Conservation (phyloP, 108 stramenopile species). For the Aurantiochytrium sp. region DNA sequence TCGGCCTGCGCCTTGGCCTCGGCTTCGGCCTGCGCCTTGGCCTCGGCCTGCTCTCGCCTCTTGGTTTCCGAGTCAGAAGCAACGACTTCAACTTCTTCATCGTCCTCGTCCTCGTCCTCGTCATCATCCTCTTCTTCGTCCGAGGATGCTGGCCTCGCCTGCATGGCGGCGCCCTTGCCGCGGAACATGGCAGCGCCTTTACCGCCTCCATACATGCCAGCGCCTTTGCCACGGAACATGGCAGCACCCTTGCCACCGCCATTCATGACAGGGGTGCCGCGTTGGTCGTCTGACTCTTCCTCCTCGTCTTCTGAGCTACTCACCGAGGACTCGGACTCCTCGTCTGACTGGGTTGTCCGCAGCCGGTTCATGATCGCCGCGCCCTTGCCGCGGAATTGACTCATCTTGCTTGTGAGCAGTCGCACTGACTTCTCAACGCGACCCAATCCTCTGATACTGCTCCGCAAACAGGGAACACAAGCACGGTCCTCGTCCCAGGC, state of each 20-base stretch:
- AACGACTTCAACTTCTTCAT: not conserved
- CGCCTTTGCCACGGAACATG: conserved; percentile 12
- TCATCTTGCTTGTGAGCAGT: too few relatives aligned
- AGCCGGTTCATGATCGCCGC: not conserved
- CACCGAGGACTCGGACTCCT: not conserved
- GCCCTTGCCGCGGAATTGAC: not conserved
- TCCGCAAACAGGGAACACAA: too few relatives aligned
- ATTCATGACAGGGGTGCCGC: not conserved
- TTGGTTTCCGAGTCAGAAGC: not conserved
- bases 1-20: not conserved
- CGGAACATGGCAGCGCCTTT: not conserved
- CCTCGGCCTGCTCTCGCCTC: not conserved
- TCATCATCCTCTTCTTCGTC: not conserved
- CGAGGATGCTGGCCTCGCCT: not conserved
- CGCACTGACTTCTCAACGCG: too few relatives aligned
- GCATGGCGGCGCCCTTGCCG: not conserved
- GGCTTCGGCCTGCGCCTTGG: not conserved
- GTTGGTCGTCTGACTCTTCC: not conserved
- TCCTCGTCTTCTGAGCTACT: not conserved
- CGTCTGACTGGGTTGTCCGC: not conserved
- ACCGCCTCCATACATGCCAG: not conserved
- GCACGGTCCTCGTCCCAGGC: too few relatives aligned
- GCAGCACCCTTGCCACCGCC: not conserved
- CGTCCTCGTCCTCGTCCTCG: not conserved
- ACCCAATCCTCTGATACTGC: too few relatives aligned